Percentiles rank a stretch among this genome's conserved stretches.
Conservation (phyloP, 495 filamentous ascomycete species). For the Penicillium pulvis region DNA sequence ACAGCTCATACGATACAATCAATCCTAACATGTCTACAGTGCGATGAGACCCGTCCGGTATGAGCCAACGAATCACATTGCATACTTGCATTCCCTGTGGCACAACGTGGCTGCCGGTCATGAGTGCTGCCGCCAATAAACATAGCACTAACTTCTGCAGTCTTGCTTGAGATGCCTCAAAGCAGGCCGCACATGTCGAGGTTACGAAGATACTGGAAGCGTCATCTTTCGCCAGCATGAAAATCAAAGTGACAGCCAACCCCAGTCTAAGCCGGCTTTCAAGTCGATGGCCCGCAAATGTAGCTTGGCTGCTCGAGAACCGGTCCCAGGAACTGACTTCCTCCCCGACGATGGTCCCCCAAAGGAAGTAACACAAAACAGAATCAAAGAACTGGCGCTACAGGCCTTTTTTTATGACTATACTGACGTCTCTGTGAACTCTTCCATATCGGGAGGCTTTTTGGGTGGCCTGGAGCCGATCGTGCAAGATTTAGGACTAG, state of each 20-base stretch:
- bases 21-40: constrained; percentile 15
- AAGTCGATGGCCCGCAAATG: constrained; percentile 33
- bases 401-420: constrained; percentile 38
- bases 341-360: constrained; percentile 23
- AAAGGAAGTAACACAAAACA: constrained; percentile 21
- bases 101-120: not conserved
- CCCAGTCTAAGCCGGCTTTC: constrained; percentile 4
- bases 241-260: constrained; percentile 1
- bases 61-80: constrained; percentile 3
- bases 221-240: constrained; percentile 28
- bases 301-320: constrained; percentile 23
- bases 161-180: constrained; percentile 35
- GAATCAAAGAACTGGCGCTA: constrained; percentile 26
- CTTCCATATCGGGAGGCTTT: constrained; percentile 27
- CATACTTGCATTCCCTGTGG: not conserved
- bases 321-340: constrained; percentile 19
- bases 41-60: constrained; percentile 37
- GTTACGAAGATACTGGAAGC: constrained; percentile 26
- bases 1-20: not conserved
- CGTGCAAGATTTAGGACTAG: constrained; percentile 16
- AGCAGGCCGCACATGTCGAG: constrained; percentile 31
- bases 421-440: constrained; percentile 22
- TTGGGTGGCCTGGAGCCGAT: constrained; percentile 30
- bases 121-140: not conserved
- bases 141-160: constrained; percentile 10